phyloP scores from a whole-genome alignment of 192 early-diverging fungal genomes.

The Coemansia sp. region DNA sequence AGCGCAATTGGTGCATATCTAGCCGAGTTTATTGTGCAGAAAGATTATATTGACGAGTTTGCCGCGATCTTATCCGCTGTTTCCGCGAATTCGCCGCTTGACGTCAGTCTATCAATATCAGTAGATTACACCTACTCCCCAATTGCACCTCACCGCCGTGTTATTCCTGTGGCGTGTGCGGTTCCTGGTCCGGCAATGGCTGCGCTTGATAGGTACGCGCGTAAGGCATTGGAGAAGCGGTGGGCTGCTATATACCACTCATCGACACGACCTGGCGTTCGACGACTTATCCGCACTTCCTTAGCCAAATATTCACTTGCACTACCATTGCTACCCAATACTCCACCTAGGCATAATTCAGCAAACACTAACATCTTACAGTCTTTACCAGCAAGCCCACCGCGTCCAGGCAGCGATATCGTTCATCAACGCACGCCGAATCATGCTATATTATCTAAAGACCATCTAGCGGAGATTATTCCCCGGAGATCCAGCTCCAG shows the following conservation, averaged over 20 bases:
- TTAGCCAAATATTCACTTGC: conserved; percentile 16
- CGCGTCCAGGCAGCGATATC: conserved; percentile 13
- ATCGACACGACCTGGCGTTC: conserved; percentile 6
- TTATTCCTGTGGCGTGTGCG: conserved; percentile 11
- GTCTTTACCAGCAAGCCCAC: neutral
- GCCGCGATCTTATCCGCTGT: conserved; percentile 6
- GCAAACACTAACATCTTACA: neutral
- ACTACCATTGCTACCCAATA: neutral
- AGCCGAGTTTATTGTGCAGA: conserved; percentile 36
- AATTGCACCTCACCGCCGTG: conserved; percentile 20
- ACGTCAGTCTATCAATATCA: conserved; percentile 19
- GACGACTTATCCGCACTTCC: conserved; percentile 12
- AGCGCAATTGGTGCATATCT: conserved; percentile 34
- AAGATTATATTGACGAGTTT: conserved; percentile 19
- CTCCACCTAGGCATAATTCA: neutral
- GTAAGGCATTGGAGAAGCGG: conserved; percentile 21
- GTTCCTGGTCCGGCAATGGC: conserved; percentile 23
- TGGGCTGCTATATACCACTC: conserved; percentile 42
- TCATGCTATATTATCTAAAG: conserved; percentile 32
- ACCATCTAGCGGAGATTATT: conserved; percentile 45
- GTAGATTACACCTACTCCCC: conserved; percentile 26
- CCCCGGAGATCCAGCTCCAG: conserved; percentile 18
- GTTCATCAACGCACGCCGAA: conserved; percentile 34
- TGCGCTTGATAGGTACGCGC: conserved; percentile 31
- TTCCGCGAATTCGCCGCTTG: conserved; percentile 7